These are phyloP conservation scores for Pachysandra terminalis DNA, from an alignment of 164 flowering plant species.

Conservation along the genomic window DNA sequence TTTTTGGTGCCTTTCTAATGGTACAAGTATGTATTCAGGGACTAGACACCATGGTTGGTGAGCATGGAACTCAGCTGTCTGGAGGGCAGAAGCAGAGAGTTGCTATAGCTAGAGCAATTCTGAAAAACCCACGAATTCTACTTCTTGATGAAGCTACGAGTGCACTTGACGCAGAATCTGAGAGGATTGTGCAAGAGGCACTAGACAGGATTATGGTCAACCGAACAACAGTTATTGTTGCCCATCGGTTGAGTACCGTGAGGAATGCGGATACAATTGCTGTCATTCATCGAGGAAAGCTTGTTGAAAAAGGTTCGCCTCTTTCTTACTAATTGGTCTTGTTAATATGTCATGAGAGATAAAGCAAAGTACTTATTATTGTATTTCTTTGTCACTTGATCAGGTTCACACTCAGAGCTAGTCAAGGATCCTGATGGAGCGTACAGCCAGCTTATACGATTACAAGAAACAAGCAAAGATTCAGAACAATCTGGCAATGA, in stretches of 20 bases:
- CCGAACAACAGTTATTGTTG: constrained; percentile 44
- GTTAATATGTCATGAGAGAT: not conserved
- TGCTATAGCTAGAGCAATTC: constrained; percentile 30
- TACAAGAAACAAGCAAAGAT: constrained; percentile 13
- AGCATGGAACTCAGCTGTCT: constrained; percentile 37
- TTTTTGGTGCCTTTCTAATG: not conserved
- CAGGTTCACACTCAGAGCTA: constrained; percentile 21
- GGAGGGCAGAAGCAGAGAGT: constrained; percentile 32
- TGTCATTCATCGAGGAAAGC: constrained; percentile 29
- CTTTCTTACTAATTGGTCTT: no score
- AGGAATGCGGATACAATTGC: constrained; percentile 39
- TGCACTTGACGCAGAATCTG: constrained; percentile 56
- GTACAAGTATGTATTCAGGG: constrained; percentile 21
- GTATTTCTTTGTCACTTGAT: constrained; percentile 1
- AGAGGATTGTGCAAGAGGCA: constrained; percentile 49
- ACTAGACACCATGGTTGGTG: constrained; percentile 42
- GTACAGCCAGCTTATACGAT: constrained; percentile 15
- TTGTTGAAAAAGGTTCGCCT: constrained; percentile 29
- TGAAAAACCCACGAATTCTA: constrained; percentile 28
- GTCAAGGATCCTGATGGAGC: constrained; percentile 18
- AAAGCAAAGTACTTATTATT: not conserved
- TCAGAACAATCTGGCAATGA: constrained; percentile 2
- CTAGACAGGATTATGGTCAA: constrained; percentile 43
- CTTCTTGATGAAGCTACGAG: constrained; percentile 49
- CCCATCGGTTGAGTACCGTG: constrained; percentile 45